phyloP scores from a whole-genome alignment of 2,329 filamentous ascomycete genomes.

The Cladosporium sp. region DNA sequence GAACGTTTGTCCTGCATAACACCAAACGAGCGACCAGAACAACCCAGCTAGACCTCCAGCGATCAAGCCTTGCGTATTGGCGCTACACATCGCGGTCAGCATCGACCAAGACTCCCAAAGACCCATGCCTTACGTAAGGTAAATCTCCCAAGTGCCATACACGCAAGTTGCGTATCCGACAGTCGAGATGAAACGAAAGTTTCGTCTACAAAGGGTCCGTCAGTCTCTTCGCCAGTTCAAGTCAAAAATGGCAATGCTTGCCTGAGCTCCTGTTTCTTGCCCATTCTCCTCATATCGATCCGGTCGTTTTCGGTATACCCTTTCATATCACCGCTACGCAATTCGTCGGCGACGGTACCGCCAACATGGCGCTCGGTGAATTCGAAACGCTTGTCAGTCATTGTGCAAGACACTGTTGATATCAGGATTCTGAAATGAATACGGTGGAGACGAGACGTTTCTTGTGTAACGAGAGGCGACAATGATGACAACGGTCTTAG shows the following conservation, averaged over 20 bases:
- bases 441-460: no score
- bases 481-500: no score
- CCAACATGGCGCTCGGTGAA: conserved; percentile 5
- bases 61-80: conserved; percentile 21
- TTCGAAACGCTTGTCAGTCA: not conserved
- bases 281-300: conserved; percentile 40
- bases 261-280: conserved; percentile 44
- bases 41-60: conserved; percentile 28
- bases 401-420: not conserved
- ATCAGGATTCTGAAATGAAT: not conserved
- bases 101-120: not conserved
- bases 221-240: not conserved
- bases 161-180: conserved; percentile 48
- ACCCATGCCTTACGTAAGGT: not conserved
- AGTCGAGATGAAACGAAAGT: conserved; percentile 44
- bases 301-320: conserved; percentile 27
- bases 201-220: conserved; percentile 25
- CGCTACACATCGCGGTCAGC: conserved; percentile 14
- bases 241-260: not conserved
- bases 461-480: no score
- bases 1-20: conserved; percentile 27
- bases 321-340: not conserved
- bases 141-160: conserved; percentile 50
- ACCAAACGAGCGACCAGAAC: conserved; percentile 28
- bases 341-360: conserved; percentile 1